A percentile compares a stretch with the other conserved stretches of the same genome.
These are phyloP conservation scores for Lophium mytilinum DNA, from an alignment of 495 filamentous ascomycete genomes.

Conservation along the genomic window DNA sequence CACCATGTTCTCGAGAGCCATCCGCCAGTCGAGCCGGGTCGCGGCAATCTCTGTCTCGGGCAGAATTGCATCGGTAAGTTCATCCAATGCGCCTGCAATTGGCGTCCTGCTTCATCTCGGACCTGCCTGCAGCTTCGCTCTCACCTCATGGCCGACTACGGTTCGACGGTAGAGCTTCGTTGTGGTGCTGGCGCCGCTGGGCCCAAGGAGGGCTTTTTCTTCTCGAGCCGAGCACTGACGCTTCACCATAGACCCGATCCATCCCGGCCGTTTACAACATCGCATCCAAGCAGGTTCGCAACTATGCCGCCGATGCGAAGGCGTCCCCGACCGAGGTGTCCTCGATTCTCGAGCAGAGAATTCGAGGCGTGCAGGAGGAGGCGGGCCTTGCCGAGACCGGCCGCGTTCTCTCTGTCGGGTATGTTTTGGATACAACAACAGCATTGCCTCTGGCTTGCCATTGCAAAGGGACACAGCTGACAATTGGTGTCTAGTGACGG, in stretches of 20 bases:
- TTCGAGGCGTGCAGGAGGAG: slow-evolving; percentile 96
- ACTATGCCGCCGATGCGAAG: slow-evolving; percentile 90
- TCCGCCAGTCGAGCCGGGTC: slow-evolving; percentile 89
- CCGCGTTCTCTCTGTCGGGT: slow-evolving; percentile 98
- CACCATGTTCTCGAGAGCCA: slow-evolving; percentile 95
- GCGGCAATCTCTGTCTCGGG: slow-evolving; percentile 83
- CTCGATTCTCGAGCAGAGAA: slow-evolving; percentile 97
- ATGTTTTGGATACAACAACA: slow-evolving; percentile 37
- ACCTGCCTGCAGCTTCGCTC: slow-evolving; percentile 23
- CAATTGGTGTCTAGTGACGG: slow-evolving; percentile 65
- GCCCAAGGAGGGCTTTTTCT: slow-evolving; percentile 17
- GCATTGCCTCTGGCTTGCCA: slow-evolving; percentile 14
- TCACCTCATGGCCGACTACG: not conserved
- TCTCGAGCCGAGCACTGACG: slow-evolving; percentile 28
- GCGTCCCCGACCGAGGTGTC: slow-evolving; percentile 95
- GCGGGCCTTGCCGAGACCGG: slow-evolving; percentile 94
- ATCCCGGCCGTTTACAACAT: slow-evolving; percentile 66
- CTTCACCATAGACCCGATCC: slow-evolving; percentile 62
- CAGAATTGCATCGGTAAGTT: slow-evolving; percentile 87
- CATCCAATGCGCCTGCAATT: slow-evolving; percentile 23
- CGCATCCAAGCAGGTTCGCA: slow-evolving; percentile 69
- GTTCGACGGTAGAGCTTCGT: slow-evolving; percentile 25
- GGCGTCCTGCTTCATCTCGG: slow-evolving; percentile 31
- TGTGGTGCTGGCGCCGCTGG: slow-evolving; percentile 3
- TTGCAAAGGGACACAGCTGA: slow-evolving; percentile 34